phyloP scores from a whole-genome alignment of 768 basidiomycete species.

The Candolleomyces eurysporus region DNA sequence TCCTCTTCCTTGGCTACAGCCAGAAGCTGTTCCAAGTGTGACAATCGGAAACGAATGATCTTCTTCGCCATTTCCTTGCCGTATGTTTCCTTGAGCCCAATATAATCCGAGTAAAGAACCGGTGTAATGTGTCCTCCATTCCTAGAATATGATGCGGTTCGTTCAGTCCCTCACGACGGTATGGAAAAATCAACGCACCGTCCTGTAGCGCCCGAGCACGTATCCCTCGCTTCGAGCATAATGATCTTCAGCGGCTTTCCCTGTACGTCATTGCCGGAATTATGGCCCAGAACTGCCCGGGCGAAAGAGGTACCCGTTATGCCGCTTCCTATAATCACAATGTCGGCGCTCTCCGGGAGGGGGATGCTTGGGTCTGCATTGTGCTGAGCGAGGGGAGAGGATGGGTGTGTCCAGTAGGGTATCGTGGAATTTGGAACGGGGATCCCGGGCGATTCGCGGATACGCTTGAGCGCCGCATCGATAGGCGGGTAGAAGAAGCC shows the following conservation, averaged over 20 bases:
- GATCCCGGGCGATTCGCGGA: slow-evolving; percentile 47
- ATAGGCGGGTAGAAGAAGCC: slow-evolving; percentile 17
- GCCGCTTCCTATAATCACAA: slow-evolving; percentile 76
- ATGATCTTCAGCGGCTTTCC: slow-evolving; percentile 45
- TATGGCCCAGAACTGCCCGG: slow-evolving; percentile 46
- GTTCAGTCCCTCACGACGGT: not conserved
- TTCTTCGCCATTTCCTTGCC: slow-evolving; percentile 47
- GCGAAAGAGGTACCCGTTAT: slow-evolving; percentile 68
- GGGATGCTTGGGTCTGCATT: slow-evolving; percentile 20
- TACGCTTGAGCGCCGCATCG: slow-evolving; percentile 23
- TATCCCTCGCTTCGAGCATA: slow-evolving; percentile 80
- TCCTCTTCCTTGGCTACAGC: slow-evolving; percentile 52
- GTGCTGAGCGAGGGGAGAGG: slow-evolving; percentile 41
- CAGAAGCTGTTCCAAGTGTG: slow-evolving; percentile 51
- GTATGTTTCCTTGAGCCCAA: slow-evolving; percentile 39
- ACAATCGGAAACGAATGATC: slow-evolving; percentile 59
- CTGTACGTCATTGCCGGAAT: slow-evolving; percentile 15
- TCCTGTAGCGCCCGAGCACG: slow-evolving; percentile 73
- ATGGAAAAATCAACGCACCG: slow-evolving; percentile 38
- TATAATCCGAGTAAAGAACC: slow-evolving; percentile 58
- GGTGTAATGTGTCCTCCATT: slow-evolving; percentile 74
- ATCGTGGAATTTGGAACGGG: slow-evolving; percentile 53
- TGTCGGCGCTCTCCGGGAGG: slow-evolving; percentile 52
- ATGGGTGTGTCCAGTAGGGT: slow-evolving; percentile 66
- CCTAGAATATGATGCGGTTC: slow-evolving; percentile 28